Conservation (phyloP, 2,329 filamentous ascomycete genomes). For the Pyrenophora teres region DNA sequence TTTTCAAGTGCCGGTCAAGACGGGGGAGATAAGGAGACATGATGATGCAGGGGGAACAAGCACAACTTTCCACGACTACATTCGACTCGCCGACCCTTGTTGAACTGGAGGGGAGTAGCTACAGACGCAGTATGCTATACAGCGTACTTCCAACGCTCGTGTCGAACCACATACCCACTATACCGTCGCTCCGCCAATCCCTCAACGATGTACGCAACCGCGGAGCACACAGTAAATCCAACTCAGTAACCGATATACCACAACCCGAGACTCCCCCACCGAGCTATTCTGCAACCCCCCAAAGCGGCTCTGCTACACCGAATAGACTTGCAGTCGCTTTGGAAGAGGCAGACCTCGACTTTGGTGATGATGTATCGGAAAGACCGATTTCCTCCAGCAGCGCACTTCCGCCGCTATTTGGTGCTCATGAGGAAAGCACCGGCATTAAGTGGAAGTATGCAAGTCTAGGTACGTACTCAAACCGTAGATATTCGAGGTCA, state of each 20-base stretch:
- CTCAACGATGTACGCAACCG: slow-evolving; percentile 35
- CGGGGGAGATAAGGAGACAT: slow-evolving; percentile 18
- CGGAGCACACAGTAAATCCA: slow-evolving; percentile 20
- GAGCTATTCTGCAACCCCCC: slow-evolving; percentile 36
- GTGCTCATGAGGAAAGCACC: slow-evolving; percentile 36
- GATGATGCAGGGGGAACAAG: slow-evolving; percentile 13
- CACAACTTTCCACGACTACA: slow-evolving; percentile 2
- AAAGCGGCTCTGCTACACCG: slow-evolving; percentile 28
- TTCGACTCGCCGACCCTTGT: slow-evolving; percentile 14
- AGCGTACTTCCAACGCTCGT: slow-evolving; percentile 60
- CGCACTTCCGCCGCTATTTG: slow-evolving; percentile 24
- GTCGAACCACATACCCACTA: slow-evolving; percentile 56
- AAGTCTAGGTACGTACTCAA: slow-evolving; percentile 50
- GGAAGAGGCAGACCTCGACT: slow-evolving; percentile 28
- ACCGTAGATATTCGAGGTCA: not conserved
- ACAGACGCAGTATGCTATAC: slow-evolving; percentile 55
- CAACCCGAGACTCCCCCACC: slow-evolving; percentile 47
- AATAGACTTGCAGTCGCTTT: slow-evolving; percentile 21
- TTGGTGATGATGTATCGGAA: slow-evolving; percentile 34
- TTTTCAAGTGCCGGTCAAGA: not conserved
- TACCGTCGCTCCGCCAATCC: slow-evolving; percentile 55
- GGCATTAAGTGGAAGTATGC: slow-evolving; percentile 60
- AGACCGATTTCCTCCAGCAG: slow-evolving; percentile 27
- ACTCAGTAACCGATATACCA: slow-evolving; percentile 22
- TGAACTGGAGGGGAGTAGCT: slow-evolving; percentile 14